Evolutionary conservation across 805 yeast genomes (phyloP).

Genomic region (Candida endomychidarum): DNA sequence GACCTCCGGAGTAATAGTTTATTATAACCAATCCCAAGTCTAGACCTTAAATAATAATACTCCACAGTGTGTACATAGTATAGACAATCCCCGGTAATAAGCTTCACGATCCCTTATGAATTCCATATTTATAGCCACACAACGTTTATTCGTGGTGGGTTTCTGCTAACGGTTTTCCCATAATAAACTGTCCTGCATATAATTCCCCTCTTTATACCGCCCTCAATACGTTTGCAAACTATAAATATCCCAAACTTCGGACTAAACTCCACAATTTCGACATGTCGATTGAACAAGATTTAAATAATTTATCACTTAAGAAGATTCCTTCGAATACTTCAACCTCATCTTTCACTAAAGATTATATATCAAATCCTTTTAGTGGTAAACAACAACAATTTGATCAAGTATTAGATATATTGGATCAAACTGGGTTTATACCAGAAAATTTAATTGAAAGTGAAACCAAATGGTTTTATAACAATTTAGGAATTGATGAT

Average conservation of each 20-base stretch:
- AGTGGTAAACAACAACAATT: constrained; percentile 79
- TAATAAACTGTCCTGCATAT: constrained; percentile 1
- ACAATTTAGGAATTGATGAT: constrained; percentile 84
- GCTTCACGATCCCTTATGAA: background rate
- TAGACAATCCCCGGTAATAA: background rate
- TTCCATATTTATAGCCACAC: background rate
- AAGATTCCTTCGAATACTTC: constrained; percentile 31
- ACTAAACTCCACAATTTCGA: background rate
- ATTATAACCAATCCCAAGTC: too few species aligned
- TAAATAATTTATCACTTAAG: constrained; percentile 23
- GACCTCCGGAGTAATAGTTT: too few species aligned
- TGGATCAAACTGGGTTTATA: constrained; percentile 83
- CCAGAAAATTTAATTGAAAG: constrained; percentile 83
- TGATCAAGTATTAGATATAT: constrained; percentile 74
- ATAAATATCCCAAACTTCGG: background rate
- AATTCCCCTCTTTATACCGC: constrained; percentile 1
- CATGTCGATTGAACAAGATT: constrained; percentile 16
- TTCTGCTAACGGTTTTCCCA: constrained; percentile 4
- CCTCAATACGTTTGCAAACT: background rate
- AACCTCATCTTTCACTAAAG: constrained; percentile 35
- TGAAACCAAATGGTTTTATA: constrained; percentile 89
- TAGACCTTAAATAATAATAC: background rate
- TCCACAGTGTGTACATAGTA: background rate
- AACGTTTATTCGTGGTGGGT: constrained; percentile 1
- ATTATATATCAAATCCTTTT: constrained; percentile 75